Evolutionary conservation across 768 basidiomycete species (phyloP), one percentile per base, ranked within the genome.

Genomic region (Phanerochaete carnosa): DNA sequence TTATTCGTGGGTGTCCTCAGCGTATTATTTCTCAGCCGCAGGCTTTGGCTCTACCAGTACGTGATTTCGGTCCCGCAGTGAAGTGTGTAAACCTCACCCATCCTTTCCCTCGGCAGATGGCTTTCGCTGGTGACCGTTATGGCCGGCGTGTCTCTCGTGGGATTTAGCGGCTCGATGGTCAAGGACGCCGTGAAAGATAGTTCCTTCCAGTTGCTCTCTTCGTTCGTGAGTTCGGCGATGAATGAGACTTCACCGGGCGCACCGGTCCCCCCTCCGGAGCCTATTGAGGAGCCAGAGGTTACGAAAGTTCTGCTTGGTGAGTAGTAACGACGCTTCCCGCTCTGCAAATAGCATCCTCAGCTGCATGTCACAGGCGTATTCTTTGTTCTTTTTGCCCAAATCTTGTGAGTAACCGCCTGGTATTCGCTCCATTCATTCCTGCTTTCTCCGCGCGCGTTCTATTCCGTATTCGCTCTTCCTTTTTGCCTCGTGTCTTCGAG

Each of bases 1-100:
- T 83, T 96, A 57, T 98, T 95, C 75, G 96, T 98, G 61, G 96
- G 94, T 49, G 70, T 92, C 58, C 84, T 98, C 66, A 92, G 89
- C 54, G 95, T 98, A 68, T 72, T 95, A 59, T 98, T 98, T 81
- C 86, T 99, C 60, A 83, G 81, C 53, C 87, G 95, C 65, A 83
- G 82, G 62, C 84, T 96, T 47, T 92, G 87, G 85, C 78, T 92
- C 57, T 95, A 95, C 73, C 95, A 97, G 89, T 93, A 57, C 59
- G 63, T 63, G 39, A 51, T 59, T 65, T 62, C 39, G 39, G 43
- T 61, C 37, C 54, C 61, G 39, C 50, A n/a, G 46, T 30, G 12
- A 29, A 7, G n/a, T n/a, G 15, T 45, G 52, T 46, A n/a, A 19
- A n/a, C 15, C 29, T 22, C 52, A 52, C 51, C 26, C 29, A 56